These are phyloP conservation scores for Claviceps sp. DNA, from an alignment of 2,329 filamentous ascomycete species.

Conservation along the genomic window DNA sequence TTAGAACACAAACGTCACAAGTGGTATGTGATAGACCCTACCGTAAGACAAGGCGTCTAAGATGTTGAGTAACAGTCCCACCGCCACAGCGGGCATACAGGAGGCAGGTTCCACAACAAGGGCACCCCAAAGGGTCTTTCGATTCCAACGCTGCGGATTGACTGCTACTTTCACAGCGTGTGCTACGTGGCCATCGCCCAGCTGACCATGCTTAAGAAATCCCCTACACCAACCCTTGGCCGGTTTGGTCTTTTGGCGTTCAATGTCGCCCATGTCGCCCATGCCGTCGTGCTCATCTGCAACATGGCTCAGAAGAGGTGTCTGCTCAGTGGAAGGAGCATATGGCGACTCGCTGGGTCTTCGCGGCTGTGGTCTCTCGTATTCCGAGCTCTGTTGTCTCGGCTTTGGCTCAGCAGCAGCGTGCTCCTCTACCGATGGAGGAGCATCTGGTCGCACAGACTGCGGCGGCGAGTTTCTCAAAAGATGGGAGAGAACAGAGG, in stretches of 20 bases:
- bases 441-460: slow-evolving; percentile 11
- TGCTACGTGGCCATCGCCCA: slow-evolving; percentile 18
- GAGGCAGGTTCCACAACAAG: slow-evolving; percentile 53
- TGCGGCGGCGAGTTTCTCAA: slow-evolving; percentile 35
- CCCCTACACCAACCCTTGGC: slow-evolving; percentile 22
- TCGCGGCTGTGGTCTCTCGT: slow-evolving; percentile 6
- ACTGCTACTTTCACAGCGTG: slow-evolving; percentile 23
- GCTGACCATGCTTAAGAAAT: slow-evolving; percentile 18
- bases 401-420: background rate
- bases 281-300: slow-evolving; percentile 19
- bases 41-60: slow-evolving; percentile 91
- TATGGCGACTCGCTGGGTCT: slow-evolving; percentile 3
- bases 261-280: slow-evolving; percentile 32
- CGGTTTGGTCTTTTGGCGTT: slow-evolving; percentile 31
- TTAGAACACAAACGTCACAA: slow-evolving; percentile 8
- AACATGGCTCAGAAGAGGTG: slow-evolving; percentile 30
- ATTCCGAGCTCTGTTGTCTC: background rate
- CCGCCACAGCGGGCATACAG: slow-evolving; percentile 71
- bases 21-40: slow-evolving; percentile 18
- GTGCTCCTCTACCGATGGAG: slow-evolving; percentile 1
- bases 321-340: slow-evolving; percentile 25
- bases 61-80: slow-evolving; percentile 83
- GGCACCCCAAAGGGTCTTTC: slow-evolving; percentile 47
- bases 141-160: slow-evolving; percentile 62
- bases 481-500: slow-evolving; percentile 35